Evolutionary conservation across 1,284 basidiomycete genomes (phyloP).

Genomic region (Ceratobasidium sp.): DNA sequence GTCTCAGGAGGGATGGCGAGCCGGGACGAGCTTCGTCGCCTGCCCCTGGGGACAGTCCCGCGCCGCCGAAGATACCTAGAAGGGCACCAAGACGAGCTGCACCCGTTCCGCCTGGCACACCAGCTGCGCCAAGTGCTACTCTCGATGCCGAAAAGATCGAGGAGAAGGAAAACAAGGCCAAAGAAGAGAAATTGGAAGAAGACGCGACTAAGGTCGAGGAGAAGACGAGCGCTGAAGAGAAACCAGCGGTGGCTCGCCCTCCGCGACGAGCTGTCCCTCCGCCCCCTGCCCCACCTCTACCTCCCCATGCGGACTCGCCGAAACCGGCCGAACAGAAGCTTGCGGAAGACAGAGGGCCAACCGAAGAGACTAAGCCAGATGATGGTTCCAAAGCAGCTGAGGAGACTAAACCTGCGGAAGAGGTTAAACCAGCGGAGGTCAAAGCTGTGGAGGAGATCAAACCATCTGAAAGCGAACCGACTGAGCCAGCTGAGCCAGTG

Average conservation of each 20-base stretch:
- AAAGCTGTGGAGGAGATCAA: constrained; percentile 22
- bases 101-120: constrained; percentile 53
- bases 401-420: neutral
- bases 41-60: constrained; percentile 25
- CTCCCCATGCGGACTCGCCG: constrained; percentile 12
- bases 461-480: neutral
- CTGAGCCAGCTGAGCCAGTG: constrained; percentile 34
- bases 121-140: constrained; percentile 14
- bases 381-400: neutral
- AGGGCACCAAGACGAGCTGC: constrained; percentile 51
- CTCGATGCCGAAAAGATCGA: constrained; percentile 24
- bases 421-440: neutral
- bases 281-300: constrained; percentile 12
- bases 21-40: constrained; percentile 27
- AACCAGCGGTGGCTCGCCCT: constrained; percentile 31
- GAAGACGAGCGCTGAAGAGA: neutral
- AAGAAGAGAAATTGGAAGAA: constrained; percentile 32
- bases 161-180: constrained; percentile 40
- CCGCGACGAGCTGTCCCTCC: constrained; percentile 37
- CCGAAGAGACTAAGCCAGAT: neutral
- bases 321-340: constrained; percentile 10
- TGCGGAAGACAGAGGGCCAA: constrained; percentile 43
- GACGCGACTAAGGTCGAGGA: constrained; percentile 1
- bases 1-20: constrained; percentile 24
- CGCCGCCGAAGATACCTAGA: constrained; percentile 32